Base-by-base conservation (phyloP, 805 yeast species). In the Naumovozyma castellii region DNA sequence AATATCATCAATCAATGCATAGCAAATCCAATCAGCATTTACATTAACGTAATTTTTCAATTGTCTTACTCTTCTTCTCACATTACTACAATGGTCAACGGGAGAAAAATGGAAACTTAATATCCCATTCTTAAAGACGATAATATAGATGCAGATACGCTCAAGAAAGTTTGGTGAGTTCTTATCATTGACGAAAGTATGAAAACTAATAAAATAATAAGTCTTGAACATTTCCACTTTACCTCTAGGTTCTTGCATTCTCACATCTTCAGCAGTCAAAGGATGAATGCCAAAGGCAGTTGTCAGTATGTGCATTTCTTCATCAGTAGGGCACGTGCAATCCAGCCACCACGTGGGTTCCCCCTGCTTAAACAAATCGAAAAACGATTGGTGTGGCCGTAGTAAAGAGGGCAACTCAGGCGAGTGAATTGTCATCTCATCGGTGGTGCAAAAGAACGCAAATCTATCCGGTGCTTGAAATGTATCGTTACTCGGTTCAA, bases 201-300 rank as follows among this genome's bases (percentile, higher is more conserved):
- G 96, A 75, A 92, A 92, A 72, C 95, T 84, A 34, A 92, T 95
- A 67, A 92, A 87, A 63, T 92, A 90, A 64, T 90, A 90, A 49
- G 76, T 75, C 51, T 78, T 76, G 72, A 90, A 90, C 45, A 90
- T 68, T 64, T 90, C 98, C 22, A 90, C 97, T 63, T 90, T 90
- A 67, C 92, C 98, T 64, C 98, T 87, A 17, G 95, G 77, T 66
- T 90, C 98, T 65, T 88, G 95, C 76, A 86, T 84, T 42, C 95
- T 70, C 47, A 90, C 88, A 78, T 90, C 98, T 66, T 90, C 98
- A 1, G 96, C 87, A 0, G 98, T 90, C 69, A 90, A 78, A 22
- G 98, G 97, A 68, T 90, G 98, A 64, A 90, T 85, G 6, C 96
- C 95, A 62, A 90, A 90, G 0, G 97, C 92, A 53, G 88, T 88